These are phyloP conservation scores for Colletotrichum sp. DNA, from an alignment of 2,329 filamentous ascomycete species.

Conservation along the genomic window DNA sequence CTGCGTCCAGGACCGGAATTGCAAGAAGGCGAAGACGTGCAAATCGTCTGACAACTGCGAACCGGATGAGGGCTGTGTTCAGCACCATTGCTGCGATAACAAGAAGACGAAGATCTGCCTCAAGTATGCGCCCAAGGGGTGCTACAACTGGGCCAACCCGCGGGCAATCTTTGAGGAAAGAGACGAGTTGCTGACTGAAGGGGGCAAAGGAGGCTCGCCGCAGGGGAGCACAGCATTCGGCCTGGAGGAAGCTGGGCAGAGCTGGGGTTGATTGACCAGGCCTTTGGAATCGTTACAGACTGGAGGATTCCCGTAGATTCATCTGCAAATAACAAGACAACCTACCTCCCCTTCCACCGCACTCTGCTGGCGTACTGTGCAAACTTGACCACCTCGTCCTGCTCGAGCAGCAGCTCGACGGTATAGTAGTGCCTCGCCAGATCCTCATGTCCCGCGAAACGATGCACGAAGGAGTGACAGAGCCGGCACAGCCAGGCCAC, in stretches of 20 bases:
- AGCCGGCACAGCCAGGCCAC: slow-evolving; percentile 88
- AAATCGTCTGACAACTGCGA: neutral
- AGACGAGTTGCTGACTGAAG: neutral
- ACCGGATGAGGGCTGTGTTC: slow-evolving; percentile 2
- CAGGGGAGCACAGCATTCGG: neutral
- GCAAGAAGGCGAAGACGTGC: neutral
- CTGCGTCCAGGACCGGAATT: neutral
- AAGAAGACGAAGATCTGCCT: slow-evolving; percentile 1
- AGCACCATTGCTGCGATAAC: neutral
- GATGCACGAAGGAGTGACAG: slow-evolving; percentile 84
- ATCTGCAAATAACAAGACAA: neutral
- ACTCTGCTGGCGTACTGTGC: slow-evolving; percentile 75
- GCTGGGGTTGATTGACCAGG: neutral
- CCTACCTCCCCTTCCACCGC: slow-evolving; percentile 68
- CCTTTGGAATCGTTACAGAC: neutral
- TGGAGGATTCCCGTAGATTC: neutral
- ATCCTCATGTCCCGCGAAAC: slow-evolving; percentile 77
- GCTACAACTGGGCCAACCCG: no score
- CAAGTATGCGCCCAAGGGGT: neutral
- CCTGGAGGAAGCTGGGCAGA: neutral
- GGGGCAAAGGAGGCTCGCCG: neutral
- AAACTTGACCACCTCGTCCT: slow-evolving; percentile 76
- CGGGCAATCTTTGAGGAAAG: neutral
- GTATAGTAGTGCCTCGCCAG: slow-evolving; percentile 76
- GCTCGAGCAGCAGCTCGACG: slow-evolving; percentile 71